These are phyloP conservation scores for Verticillium alfalfae DNA, from an alignment of 2,329 filamentous ascomycete genomes.

Conservation along the genomic window DNA sequence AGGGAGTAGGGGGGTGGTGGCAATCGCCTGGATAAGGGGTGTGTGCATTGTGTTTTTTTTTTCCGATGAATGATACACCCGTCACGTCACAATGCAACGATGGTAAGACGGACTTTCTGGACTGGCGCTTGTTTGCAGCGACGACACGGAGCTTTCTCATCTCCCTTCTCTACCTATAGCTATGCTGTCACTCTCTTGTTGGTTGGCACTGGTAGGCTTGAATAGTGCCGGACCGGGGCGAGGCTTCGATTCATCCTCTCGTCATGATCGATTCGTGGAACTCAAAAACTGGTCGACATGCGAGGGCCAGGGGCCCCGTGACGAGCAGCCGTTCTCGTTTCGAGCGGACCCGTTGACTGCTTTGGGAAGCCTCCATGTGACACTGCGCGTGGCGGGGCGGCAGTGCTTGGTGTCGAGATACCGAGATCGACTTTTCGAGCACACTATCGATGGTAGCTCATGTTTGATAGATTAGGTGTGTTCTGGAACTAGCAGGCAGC, in stretches of 20 bases:
- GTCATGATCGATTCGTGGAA: background rate
- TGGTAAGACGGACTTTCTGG: too few relatives aligned
- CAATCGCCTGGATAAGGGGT: background rate
- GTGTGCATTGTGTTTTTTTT: too few relatives aligned
- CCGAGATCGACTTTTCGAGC: background rate
- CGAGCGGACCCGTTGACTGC: background rate
- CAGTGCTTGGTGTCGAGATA: background rate
- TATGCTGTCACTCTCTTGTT: too few relatives aligned
- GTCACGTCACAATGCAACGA: too few relatives aligned
- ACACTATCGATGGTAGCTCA: background rate
- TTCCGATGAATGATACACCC: too few relatives aligned
- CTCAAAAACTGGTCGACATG: too few relatives aligned
- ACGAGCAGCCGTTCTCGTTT: background rate
- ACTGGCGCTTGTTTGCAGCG: too few relatives aligned
- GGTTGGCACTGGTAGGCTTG: too few relatives aligned
- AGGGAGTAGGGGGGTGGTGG: background rate
- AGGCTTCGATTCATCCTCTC: too few relatives aligned
- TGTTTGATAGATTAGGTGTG: background rate
- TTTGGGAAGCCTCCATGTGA: background rate
- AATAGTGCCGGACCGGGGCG: too few relatives aligned
- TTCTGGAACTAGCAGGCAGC: background rate
- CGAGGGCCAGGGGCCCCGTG: background rate
- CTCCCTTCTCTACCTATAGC: too few relatives aligned
- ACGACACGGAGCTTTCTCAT: too few relatives aligned
- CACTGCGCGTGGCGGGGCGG: background rate